Conservation (phyloP, 2,329 filamentous ascomycete species). For the Alternaria angustiovoidea region DNA sequence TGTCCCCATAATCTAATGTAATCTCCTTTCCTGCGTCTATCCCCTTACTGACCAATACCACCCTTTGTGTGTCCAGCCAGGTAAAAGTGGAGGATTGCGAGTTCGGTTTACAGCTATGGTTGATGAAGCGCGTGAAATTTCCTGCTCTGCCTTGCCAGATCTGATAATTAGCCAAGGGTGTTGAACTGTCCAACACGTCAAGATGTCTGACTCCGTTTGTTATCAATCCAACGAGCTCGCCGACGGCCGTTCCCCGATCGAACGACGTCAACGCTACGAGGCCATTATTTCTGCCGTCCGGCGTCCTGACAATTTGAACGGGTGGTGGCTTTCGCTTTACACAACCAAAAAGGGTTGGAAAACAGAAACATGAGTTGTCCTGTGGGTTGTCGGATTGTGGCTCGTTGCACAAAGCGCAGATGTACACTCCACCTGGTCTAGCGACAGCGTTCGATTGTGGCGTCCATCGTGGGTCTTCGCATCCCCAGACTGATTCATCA, state of each 20-base stretch:
- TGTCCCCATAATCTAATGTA: constrained; percentile 66
- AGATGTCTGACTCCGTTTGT: constrained; percentile 61
- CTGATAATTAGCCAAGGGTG: constrained; percentile 64
- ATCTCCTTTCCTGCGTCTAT: constrained; percentile 63
- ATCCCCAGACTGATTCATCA: constrained; percentile 59
- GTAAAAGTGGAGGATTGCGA: constrained; percentile 65
- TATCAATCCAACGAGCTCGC: constrained; percentile 64
- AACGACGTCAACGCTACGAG: constrained; percentile 58
- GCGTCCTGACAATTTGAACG: constrained; percentile 63
- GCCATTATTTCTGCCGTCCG: constrained; percentile 64
- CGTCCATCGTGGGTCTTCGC: constrained; percentile 59
- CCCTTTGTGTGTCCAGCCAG: constrained; percentile 64
- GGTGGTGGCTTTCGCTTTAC: constrained; percentile 52
- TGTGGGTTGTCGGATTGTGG: constrained; percentile 61
- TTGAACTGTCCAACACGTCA: constrained; percentile 63
- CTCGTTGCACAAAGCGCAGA: constrained; percentile 58
- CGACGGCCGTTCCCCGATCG: constrained; percentile 61
- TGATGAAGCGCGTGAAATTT: constrained; percentile 67
- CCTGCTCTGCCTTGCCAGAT: constrained; percentile 66
- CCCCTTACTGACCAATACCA: constrained; percentile 65
- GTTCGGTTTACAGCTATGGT: constrained; percentile 66
- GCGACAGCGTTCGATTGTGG: constrained; percentile 41
- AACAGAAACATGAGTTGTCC: constrained; percentile 62
- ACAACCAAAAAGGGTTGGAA: constrained; percentile 61
- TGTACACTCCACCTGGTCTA: constrained; percentile 39